Percentiles rank a stretch among this genome's conserved stretches.
phyloP scores from a whole-genome alignment of 2,329 filamentous ascomycete species.

The Cryphonectria naterciae region DNA sequence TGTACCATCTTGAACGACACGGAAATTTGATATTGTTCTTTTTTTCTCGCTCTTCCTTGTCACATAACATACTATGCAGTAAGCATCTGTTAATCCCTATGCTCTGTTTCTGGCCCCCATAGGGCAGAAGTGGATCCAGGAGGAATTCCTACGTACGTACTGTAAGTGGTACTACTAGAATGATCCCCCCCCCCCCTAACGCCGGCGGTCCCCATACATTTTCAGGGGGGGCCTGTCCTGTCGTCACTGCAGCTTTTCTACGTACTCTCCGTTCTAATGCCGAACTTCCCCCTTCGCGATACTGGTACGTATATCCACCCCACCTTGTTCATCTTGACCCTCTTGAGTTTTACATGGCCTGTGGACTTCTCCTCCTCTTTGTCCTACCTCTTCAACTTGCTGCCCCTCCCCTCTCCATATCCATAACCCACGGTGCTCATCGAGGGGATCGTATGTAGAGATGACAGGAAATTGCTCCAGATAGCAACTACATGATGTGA shows the following conservation, averaged over 20 bases:
- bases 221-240: neutral
- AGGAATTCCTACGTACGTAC: neutral
- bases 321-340: too few species aligned
- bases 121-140: constrained; percentile 15
- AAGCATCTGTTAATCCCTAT: neutral
- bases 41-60: neutral
- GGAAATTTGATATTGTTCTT: neutral
- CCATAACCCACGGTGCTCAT: neutral
- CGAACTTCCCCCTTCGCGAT: too few species aligned
- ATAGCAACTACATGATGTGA: constrained; percentile 27
- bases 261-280: neutral
- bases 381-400: neutral
- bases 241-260: neutral
- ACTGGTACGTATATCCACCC: too few species aligned
- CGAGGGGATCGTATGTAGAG: neutral
- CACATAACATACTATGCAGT: neutral
- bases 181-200: neutral
- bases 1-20: neutral
- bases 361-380: neutral
- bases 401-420: neutral
- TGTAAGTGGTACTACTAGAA: neutral
- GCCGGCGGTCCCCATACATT: neutral
- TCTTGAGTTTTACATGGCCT: neutral
- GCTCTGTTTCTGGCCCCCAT: constrained; percentile 6
- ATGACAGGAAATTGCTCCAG: neutral